Evolutionary conservation across 768 basidiomycete species (phyloP).

Genomic region (Hemileccinum rubropunctum): DNA sequence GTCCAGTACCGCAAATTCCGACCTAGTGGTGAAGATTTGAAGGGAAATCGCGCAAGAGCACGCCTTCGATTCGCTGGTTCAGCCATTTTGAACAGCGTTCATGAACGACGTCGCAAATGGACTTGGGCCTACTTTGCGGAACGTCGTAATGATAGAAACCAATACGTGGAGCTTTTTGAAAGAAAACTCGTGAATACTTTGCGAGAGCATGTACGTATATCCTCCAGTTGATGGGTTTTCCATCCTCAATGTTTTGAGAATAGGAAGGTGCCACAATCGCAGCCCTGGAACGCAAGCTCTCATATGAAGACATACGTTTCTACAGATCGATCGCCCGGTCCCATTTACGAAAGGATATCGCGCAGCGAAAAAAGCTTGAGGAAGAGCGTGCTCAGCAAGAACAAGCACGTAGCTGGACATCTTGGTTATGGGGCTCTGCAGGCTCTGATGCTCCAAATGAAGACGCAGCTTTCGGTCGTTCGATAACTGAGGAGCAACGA

Average conservation of each 20-base stretch:
- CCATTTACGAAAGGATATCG: conserved; percentile 80
- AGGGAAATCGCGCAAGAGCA: conserved; percentile 58
- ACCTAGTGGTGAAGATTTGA: conserved; percentile 60
- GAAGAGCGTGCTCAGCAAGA: conserved; percentile 63
- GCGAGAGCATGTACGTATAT: conserved; percentile 47
- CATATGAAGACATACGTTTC: conserved; percentile 94
- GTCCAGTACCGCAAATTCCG: conserved; percentile 75
- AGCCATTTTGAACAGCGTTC: conserved; percentile 80
- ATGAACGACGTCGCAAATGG: conserved; percentile 82
- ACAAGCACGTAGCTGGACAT: conserved; percentile 56
- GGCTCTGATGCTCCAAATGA: conserved; percentile 37
- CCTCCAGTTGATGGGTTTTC: neutral
- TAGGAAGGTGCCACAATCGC: conserved; percentile 57
- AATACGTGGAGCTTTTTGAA: conserved; percentile 84
- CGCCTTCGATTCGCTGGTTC: conserved; percentile 74
- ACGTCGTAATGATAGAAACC: conserved; percentile 81
- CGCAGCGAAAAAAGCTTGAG: conserved; percentile 58
- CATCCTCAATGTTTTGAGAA: neutral
- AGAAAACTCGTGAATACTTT: conserved; percentile 60
- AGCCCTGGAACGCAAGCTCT: conserved; percentile 74
- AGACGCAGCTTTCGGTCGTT: conserved; percentile 56
- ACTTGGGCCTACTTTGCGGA: conserved; percentile 89
- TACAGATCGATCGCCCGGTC: conserved; percentile 95
- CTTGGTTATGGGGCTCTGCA: conserved; percentile 84
- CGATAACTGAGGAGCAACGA: conserved; percentile 88